A percentile compares a stretch with the other conserved stretches of the same genome.
These are phyloP conservation scores for Phytophthora melonis DNA, from an alignment of 352 stramenopile genomes.

Conservation along the genomic window DNA sequence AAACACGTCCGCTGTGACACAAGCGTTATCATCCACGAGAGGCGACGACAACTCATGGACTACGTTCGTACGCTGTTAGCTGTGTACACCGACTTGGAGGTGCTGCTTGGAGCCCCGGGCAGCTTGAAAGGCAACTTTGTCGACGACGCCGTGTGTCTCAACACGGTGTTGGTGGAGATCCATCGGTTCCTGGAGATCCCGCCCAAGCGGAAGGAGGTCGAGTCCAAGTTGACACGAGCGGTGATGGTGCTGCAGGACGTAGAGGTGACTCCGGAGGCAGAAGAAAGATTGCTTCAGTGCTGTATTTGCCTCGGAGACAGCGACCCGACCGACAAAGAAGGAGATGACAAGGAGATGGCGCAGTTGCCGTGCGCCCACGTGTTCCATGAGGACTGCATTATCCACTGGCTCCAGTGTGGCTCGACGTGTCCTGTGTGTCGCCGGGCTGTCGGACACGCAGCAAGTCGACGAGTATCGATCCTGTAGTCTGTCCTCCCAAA, in stretches of 20 bases:
- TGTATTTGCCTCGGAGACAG: conserved; percentile 34
- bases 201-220: conserved; percentile 40
- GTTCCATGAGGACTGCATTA: conserved; percentile 72
- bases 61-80: conserved; percentile 31
- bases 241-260: conserved; percentile 31
- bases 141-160: conserved; percentile 25
- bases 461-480: conserved; percentile 22
- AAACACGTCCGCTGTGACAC: conserved; percentile 47
- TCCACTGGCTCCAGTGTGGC: conserved; percentile 63
- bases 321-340: conserved; percentile 1
- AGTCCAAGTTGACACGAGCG: conserved; percentile 27
- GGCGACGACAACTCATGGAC: conserved; percentile 28
- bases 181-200: conserved; percentile 43
- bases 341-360: conserved; percentile 36
- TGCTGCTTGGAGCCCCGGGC: conserved; percentile 23
- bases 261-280: not conserved
- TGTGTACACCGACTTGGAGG: conserved; percentile 37
- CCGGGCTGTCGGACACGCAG: conserved; percentile 11
- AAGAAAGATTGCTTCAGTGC: conserved; percentile 12
- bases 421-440: conserved; percentile 66
- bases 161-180: conserved; percentile 30
- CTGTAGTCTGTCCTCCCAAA: conserved; percentile 16
- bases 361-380: conserved; percentile 53
- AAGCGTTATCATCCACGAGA: conserved; percentile 31
- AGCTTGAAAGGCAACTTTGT: conserved; percentile 13